A percentile compares a stretch with the other conserved stretches of the same genome.
Conservation (phyloP, 352 stramenopile species). For the Achlya hypogyna region DNA sequence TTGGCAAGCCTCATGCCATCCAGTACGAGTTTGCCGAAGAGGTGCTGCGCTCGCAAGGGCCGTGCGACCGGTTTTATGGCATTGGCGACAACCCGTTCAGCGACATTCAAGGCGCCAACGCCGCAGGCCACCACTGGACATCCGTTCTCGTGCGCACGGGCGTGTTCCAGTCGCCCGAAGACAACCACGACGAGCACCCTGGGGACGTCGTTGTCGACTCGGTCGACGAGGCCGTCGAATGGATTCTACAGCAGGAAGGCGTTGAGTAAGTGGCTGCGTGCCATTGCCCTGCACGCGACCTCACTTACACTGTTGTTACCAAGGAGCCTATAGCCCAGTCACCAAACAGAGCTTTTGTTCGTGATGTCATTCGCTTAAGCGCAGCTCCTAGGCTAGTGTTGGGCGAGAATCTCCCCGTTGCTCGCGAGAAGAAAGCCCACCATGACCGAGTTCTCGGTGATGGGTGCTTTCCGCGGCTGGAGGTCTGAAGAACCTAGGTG, state of each 20-base stretch:
- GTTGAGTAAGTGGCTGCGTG: too few species aligned
- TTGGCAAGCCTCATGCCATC: slow-evolving; percentile 76
- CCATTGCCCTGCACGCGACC: background rate
- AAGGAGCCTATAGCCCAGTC: background rate
- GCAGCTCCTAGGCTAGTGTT: too few species aligned
- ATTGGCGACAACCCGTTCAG: slow-evolving; percentile 84
- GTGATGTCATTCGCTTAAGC: too few species aligned
- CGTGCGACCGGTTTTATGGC: slow-evolving; percentile 65
- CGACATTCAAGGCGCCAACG: slow-evolving; percentile 83
- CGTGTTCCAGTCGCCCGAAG: slow-evolving; percentile 59
- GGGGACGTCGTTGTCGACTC: slow-evolving; percentile 51
- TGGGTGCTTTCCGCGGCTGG: too few species aligned
- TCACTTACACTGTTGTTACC: background rate
- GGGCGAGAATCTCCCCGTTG: too few species aligned
- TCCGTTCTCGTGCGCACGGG: slow-evolving; percentile 83
- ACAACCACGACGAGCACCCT: slow-evolving; percentile 39
- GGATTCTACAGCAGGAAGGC: slow-evolving; percentile 12
- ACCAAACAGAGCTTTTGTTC: too few species aligned
- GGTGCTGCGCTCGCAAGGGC: slow-evolving; percentile 44
- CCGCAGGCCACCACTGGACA: slow-evolving; percentile 67
- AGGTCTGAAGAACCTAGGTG: too few species aligned
- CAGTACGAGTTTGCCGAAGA: slow-evolving; percentile 75
- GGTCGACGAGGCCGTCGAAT: slow-evolving; percentile 65
- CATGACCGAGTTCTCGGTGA: too few species aligned
- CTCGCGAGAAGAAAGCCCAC: too few species aligned